A percentile compares a stretch with the other conserved stretches of the same genome.
phyloP scores from a whole-genome alignment of 2,329 filamentous ascomycete species.

The Talaromyces sp. region DNA sequence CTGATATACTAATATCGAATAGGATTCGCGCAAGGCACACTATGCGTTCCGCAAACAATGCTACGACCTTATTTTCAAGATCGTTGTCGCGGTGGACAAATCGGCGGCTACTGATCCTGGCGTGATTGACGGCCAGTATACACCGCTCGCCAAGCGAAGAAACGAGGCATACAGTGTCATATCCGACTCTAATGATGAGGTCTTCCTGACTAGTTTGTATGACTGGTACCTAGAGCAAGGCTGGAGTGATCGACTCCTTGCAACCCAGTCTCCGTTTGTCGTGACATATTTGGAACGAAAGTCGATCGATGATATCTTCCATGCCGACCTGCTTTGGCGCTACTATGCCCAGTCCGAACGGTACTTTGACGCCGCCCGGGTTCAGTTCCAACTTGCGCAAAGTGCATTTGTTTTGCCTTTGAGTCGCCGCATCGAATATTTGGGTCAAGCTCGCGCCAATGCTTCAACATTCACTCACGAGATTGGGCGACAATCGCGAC shows the following conservation, averaged over 20 bases:
- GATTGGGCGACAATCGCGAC: constrained; percentile 74
- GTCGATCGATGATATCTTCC: constrained; percentile 66
- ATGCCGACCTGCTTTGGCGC: constrained; percentile 87
- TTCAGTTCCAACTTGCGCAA: constrained; percentile 78
- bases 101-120: constrained; percentile 67
- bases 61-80: constrained; percentile 83
- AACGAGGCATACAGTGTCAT: constrained; percentile 89
- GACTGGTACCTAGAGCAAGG: constrained; percentile 91
- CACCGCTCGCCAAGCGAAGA: constrained; percentile 71
- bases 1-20: constrained; percentile 15
- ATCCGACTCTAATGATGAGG: constrained; percentile 80
- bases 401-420: constrained; percentile 78
- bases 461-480: constrained; percentile 78
- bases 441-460: constrained; percentile 88
- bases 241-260: constrained; percentile 80
- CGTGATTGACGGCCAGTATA: constrained; percentile 72
- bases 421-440: constrained; percentile 80
- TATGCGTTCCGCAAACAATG: constrained; percentile 72
- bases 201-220: constrained; percentile 95
- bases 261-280: constrained; percentile 80
- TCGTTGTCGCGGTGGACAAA: constrained; percentile 72
- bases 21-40: constrained; percentile 65
- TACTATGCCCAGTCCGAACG: constrained; percentile 83
- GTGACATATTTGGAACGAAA: constrained; percentile 79
- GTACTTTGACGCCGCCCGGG: constrained; percentile 82